phyloP scores from a whole-genome alignment of 2,329 filamentous ascomycete genomes.

The Botrytis galanthina region DNA sequence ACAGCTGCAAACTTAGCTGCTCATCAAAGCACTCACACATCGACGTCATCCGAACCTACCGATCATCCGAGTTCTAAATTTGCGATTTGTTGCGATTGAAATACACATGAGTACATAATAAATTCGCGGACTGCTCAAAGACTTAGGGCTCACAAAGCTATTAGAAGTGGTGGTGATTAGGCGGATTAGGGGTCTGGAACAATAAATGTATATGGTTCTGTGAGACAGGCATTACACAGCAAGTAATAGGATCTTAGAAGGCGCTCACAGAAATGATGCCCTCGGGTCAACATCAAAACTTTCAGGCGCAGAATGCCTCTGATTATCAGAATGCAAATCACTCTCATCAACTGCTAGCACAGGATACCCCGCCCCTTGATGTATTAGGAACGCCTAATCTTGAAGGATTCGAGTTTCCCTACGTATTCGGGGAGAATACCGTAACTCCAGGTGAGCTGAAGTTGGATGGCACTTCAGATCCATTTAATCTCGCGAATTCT shows the following conservation, averaged over 20 bases:
- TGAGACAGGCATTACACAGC: not conserved
- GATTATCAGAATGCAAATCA: conserved; percentile 5
- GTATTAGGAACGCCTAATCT: conserved; percentile 41
- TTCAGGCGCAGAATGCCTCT: conserved; percentile 15
- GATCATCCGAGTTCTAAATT: not conserved
- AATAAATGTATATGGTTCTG: conserved; percentile 6
- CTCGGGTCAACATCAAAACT: not conserved
- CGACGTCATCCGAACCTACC: conserved; percentile 9
- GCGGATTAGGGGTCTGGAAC: not conserved
- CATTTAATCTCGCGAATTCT: conserved; percentile 28
- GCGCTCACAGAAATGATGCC: conserved; percentile 5
- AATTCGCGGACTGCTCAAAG: not conserved
- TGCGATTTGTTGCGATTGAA: not conserved
- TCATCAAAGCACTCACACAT: not conserved
- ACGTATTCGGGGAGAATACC: conserved; percentile 45
- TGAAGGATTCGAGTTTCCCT: conserved; percentile 53
- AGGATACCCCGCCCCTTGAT: conserved; percentile 30
- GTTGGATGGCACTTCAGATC: conserved; percentile 30
- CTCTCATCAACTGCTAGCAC: conserved; percentile 15
- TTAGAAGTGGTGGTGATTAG: conserved; percentile 24
- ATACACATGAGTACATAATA: not conserved
- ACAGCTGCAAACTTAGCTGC: not conserved
- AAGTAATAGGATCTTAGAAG: not conserved
- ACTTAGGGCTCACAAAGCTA: not conserved
- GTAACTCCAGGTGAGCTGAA: conserved; percentile 38